A percentile compares a stretch with the other conserved stretches of the same genome.
These are phyloP conservation scores for Pseudogymnoascus sp. DNA, from an alignment of 2,329 filamentous ascomycete genomes.

Conservation along the genomic window DNA sequence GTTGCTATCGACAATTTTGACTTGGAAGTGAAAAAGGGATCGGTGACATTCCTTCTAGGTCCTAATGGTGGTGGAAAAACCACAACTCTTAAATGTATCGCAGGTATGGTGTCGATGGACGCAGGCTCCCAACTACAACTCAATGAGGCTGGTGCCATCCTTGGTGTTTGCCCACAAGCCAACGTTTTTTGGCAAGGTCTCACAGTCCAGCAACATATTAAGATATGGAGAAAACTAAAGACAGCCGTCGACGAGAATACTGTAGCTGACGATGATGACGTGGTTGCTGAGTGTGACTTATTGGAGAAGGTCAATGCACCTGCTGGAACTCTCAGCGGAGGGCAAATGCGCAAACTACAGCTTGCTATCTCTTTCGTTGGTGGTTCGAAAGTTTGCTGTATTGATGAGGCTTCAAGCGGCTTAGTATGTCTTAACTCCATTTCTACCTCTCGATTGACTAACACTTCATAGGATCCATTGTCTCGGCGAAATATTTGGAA, in stretches of 20 bases:
- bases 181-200: conserved; percentile 54
- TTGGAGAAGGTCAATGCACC: conserved; percentile 47
- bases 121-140: conserved; percentile 35
- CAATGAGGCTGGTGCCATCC: conserved; percentile 22
- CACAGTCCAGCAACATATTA: conserved; percentile 55
- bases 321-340: conserved; percentile 53
- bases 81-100: conserved; percentile 57
- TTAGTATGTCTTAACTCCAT: conserved; percentile 27
- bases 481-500: conserved; percentile 62
- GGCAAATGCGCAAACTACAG: conserved; percentile 60
- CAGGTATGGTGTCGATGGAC: conserved; percentile 53
- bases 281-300: conserved; percentile 52
- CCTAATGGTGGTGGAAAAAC: conserved; percentile 60
- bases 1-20: conserved; percentile 51
- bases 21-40: conserved; percentile 49
- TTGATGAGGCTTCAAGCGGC: conserved; percentile 59
- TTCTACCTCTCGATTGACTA: conserved; percentile 3
- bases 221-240: conserved; percentile 56
- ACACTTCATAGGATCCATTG: conserved; percentile 42
- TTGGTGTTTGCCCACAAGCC: conserved; percentile 25
- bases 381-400: conserved; percentile 54
- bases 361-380: conserved; percentile 62
- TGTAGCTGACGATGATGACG: conserved; percentile 38
- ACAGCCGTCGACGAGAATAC: conserved; percentile 34
- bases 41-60: conserved; percentile 57